Evolutionary conservation across 2,329 filamentous ascomycete species (phyloP).

Genomic region (Xylariomycetidae sp.): DNA sequence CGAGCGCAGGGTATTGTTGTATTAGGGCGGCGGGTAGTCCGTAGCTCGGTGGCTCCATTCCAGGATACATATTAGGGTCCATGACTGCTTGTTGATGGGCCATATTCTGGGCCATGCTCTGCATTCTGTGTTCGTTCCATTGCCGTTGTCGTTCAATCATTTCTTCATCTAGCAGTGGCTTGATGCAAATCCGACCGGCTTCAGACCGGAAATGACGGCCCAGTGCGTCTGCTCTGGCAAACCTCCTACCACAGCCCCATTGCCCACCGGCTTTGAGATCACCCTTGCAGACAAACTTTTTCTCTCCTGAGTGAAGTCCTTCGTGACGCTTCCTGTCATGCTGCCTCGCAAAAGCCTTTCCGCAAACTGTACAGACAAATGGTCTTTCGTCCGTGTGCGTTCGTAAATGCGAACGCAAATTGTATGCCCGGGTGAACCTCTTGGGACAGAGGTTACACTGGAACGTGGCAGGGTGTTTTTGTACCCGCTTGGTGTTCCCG

Average conservation of each 20-base stretch:
- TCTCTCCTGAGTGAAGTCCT: constrained; percentile 92
- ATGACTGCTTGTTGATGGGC: constrained; percentile 39
- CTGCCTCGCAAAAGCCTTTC: constrained; percentile 94
- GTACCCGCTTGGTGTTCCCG: constrained; percentile 71
- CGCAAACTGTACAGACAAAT: constrained; percentile 94
- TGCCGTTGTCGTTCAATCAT: constrained; percentile 72
- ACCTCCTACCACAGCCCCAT: constrained; percentile 91
- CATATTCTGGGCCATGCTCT: constrained; percentile 54
- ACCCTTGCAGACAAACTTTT: constrained; percentile 96
- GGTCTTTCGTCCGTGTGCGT: constrained; percentile 97
- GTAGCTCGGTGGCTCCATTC: constrained; percentile 59
- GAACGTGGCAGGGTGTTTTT: constrained; percentile 97
- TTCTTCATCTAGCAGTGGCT: constrained; percentile 94
- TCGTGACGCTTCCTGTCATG: constrained; percentile 97
- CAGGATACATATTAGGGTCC: constrained; percentile 51
- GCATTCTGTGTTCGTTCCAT: constrained; percentile 69
- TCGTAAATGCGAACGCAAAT: constrained; percentile 87
- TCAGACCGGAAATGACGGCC: constrained; percentile 94
- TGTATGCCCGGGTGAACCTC: constrained; percentile 93
- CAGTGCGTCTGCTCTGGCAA: constrained; percentile 90
- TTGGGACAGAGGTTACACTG: constrained; percentile 93
- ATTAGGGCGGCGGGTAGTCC: constrained; percentile 81
- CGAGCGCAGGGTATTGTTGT: constrained; percentile 90
- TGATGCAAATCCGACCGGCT: constrained; percentile 93
- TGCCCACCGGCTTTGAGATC: constrained; percentile 76